Conservation (phyloP, 352 stramenopile species). For the Nothophytophthora sp. region DNA sequence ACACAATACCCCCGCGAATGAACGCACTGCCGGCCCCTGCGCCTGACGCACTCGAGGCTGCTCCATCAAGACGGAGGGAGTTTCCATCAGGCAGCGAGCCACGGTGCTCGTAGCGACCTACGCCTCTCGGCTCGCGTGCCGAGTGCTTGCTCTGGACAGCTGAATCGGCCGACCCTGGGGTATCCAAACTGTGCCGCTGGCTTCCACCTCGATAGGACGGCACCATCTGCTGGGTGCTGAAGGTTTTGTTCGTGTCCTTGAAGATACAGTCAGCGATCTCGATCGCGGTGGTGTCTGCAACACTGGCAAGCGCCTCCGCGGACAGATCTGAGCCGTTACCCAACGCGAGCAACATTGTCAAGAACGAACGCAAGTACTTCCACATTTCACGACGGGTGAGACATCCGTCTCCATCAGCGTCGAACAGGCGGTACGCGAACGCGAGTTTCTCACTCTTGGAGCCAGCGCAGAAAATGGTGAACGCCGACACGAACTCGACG, state of each 20-base stretch:
- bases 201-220: constrained; percentile 21
- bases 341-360: constrained; percentile 94
- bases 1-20: constrained; percentile 71
- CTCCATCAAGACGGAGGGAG: constrained; percentile 54
- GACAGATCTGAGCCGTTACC: constrained; percentile 89
- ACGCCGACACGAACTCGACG: constrained; percentile 92
- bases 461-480: constrained; percentile 93
- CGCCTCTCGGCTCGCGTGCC: constrained; percentile 21
- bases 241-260: constrained; percentile 81
- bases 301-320: constrained; percentile 77
- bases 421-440: constrained; percentile 91
- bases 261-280: constrained; percentile 86
- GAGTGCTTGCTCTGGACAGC: constrained; percentile 34
- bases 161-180: constrained; percentile 40
- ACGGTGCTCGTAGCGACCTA: constrained; percentile 65
- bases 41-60: constrained; percentile 50
- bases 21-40: constrained; percentile 71
- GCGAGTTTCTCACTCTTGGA: constrained; percentile 97
- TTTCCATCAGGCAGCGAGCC: constrained; percentile 68
- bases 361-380: constrained; percentile 93
- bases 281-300: constrained; percentile 80
- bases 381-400: constrained; percentile 92
- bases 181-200: constrained; percentile 66
- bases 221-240: constrained; percentile 45
- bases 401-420: constrained; percentile 87